These are phyloP conservation scores for Paxillus rubicundulus DNA, from an alignment of 768 basidiomycete genomes.

Conservation along the genomic window DNA sequence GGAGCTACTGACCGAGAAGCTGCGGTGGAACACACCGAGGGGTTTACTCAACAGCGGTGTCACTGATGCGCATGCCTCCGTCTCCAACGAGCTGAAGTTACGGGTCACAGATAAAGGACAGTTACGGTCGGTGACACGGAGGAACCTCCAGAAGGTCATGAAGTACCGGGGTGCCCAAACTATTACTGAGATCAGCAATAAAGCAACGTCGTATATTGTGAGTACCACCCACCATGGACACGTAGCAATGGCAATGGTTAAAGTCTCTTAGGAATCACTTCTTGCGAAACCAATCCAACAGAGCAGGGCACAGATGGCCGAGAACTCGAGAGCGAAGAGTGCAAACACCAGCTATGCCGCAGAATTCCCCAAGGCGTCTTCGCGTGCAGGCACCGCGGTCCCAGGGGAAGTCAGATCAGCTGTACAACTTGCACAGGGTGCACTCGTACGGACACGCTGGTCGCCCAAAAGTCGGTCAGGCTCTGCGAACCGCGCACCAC, in stretches of 20 bases:
- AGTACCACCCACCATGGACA: conserved; percentile 26
- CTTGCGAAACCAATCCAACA: conserved; percentile 61
- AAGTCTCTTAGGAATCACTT: conserved; percentile 53
- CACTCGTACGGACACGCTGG: conserved; percentile 37
- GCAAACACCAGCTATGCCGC: conserved; percentile 20
- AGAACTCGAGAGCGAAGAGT: conserved; percentile 32
- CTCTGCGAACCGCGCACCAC: conserved; percentile 3
- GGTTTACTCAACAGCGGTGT: conserved; percentile 53
- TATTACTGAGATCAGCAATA: conserved; percentile 46
- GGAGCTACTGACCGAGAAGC: conserved; percentile 64
- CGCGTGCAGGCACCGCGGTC: conserved; percentile 52
- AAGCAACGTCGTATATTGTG: conserved; percentile 66
- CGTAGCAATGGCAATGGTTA: conserved; percentile 6
- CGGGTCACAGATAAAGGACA: conserved; percentile 37
- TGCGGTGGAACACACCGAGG: conserved; percentile 44
- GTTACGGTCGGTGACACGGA: conserved; percentile 64
- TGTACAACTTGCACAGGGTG: conserved; percentile 53
- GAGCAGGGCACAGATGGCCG: conserved; percentile 40
- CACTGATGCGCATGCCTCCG: conserved; percentile 40
- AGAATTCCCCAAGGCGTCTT: conserved; percentile 22
- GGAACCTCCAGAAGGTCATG: conserved; percentile 74
- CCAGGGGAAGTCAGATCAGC: conserved; percentile 59
- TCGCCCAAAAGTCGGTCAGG: conserved; percentile 21
- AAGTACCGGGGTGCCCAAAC: conserved; percentile 53
- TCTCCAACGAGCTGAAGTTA: conserved; percentile 49